Evolutionary conservation across 2,329 filamentous ascomycete genomes (phyloP).

Genomic region (Penicillium decumbens): DNA sequence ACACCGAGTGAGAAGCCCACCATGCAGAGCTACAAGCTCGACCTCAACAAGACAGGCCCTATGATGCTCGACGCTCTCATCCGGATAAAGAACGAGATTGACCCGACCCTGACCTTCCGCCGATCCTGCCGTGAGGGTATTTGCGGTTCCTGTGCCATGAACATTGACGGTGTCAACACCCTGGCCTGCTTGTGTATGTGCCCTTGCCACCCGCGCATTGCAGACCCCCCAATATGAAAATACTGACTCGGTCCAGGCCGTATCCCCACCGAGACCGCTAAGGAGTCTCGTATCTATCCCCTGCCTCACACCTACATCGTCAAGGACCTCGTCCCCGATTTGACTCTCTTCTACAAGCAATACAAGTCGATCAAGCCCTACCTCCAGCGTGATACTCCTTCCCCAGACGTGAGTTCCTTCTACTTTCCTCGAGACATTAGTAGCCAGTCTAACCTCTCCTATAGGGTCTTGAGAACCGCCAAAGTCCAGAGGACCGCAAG

Average conservation of each 20-base stretch:
- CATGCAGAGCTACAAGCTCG: constrained; percentile 93
- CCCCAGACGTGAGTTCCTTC: constrained; percentile 66
- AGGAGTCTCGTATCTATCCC: constrained; percentile 92
- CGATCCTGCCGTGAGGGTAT: constrained; percentile 96
- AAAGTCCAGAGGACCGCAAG: constrained; percentile 84
- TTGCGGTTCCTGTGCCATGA: constrained; percentile 98
- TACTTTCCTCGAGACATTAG: constrained; percentile 6
- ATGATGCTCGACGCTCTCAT: constrained; percentile 98
- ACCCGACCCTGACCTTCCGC: constrained; percentile 93
- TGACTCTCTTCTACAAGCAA: constrained; percentile 99
- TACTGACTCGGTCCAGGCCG: constrained; percentile 59
- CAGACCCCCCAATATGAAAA: not conserved
- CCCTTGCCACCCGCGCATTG: not conserved
- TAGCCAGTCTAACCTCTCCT: not conserved
- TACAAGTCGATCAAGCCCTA: constrained; percentile 99
- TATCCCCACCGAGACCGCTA: constrained; percentile 75
- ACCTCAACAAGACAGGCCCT: constrained; percentile 97
- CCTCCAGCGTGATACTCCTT: constrained; percentile 81
- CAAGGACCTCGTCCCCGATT: constrained; percentile 95
- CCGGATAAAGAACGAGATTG: constrained; percentile 97
- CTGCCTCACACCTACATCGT: constrained; percentile 98
- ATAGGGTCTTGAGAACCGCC: constrained; percentile 90
- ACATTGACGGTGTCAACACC: constrained; percentile 98
- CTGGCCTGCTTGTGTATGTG: constrained; percentile 91
- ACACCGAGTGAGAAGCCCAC: constrained; percentile 83